Evolutionary conservation across 306 rosid genomes (phyloP).

Genomic region (Abrus precatorius): DNA sequence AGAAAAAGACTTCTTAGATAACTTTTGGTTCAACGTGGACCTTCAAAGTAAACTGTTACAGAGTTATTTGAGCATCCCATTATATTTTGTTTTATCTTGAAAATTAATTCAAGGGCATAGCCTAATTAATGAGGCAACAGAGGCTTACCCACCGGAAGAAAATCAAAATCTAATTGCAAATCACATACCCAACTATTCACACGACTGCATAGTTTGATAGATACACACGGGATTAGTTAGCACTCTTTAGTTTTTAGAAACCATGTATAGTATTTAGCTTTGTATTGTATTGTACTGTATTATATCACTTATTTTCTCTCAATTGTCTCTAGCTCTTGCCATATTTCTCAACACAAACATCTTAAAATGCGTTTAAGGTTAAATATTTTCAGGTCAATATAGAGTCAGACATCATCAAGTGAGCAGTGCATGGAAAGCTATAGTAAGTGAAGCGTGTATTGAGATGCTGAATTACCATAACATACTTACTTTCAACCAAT

Average conservation of each 20-base stretch:
- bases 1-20: neutral
- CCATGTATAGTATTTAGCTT: neutral
- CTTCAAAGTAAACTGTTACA: slow-evolving; percentile 4
- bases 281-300: too few relatives aligned
- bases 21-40: neutral
- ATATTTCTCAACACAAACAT: slow-evolving; percentile 17
- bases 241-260: neutral
- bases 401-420: slow-evolving; percentile 10
- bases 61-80: slow-evolving; percentile 1
- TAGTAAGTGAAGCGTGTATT: slow-evolving; percentile 21
- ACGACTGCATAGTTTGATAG: neutral
- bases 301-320: neutral
- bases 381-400: slow-evolving; percentile 12
- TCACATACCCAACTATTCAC: slow-evolving; percentile 1
- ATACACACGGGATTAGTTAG: neutral
- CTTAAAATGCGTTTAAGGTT: neutral
- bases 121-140: neutral
- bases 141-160: neutral
- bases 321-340: neutral
- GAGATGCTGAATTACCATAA: slow-evolving; percentile 19
- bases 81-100: neutral
- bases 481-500: slow-evolving; percentile 66
- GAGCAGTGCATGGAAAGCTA: slow-evolving; percentile 19
- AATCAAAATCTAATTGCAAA: neutral
- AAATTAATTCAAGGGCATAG: neutral